Evolutionary conservation across 345 rosid genomes (phyloP).

Genomic region (Citrus sinensis): DNA sequence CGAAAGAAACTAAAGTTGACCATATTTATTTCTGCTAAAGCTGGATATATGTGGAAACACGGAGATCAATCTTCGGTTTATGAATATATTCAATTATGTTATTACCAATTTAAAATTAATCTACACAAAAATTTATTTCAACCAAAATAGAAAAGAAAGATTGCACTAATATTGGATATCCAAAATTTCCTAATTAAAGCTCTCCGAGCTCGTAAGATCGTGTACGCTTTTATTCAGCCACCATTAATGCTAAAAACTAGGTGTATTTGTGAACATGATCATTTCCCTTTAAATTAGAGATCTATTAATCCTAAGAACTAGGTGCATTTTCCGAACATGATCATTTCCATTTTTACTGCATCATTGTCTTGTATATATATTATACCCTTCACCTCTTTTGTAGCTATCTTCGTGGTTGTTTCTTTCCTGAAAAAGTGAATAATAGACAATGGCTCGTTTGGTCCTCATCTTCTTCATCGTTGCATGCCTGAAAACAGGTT

Average conservation of each 20-base stretch:
- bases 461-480: not conserved
- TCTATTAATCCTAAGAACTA: not conserved
- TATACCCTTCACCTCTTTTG: not conserved
- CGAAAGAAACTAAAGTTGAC: not conserved
- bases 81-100: not conserved
- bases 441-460: not conserved
- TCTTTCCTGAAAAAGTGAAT: too few species aligned
- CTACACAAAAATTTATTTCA: not conserved
- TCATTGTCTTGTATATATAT: not conserved
- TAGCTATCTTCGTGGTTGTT: not conserved
- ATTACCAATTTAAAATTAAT: not conserved
- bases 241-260: not conserved
- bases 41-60: not conserved
- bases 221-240: not conserved
- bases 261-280: not conserved
- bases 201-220: not conserved
- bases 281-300: not conserved
- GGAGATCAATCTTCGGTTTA: not conserved
- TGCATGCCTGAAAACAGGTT: not conserved
- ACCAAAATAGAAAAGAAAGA: not conserved
- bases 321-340: not conserved
- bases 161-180: not conserved
- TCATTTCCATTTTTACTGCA: not conserved
- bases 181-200: not conserved
- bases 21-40: not conserved